Base-by-base conservation (phyloP, 495 filamentous ascomycete genomes). In the Lichina pygmaea region DNA sequence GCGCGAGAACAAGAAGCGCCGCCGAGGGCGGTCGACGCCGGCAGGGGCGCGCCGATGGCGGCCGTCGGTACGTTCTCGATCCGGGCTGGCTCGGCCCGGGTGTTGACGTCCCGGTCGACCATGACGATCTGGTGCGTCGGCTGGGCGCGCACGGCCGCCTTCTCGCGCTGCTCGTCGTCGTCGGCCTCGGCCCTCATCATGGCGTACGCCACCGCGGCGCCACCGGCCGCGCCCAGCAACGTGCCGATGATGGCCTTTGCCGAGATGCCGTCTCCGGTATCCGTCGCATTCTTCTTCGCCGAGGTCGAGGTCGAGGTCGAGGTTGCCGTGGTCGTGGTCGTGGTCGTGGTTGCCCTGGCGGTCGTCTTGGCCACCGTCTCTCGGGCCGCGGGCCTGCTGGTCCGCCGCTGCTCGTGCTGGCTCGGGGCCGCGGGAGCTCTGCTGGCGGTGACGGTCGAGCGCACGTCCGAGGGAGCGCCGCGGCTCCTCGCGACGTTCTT, bases 161-260 rank as follows among this genome's bases (percentile, higher is more conserved):
- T 12, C 16, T 33, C 17, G 11, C 16, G 48, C 44, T 62, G 59
- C 10, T 52, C 16, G 15, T 55, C 53, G 33, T 55, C 65, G 36
- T 63, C 57, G 7, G 60, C 57, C 48, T 75, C 77, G 31, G 65
- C 58, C 50, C 66, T 73, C 46, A 67, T 62, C 62, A 81, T 75
- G 34, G 76, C 73, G 55, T 86, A 86, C 1, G 78, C 76, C 36
- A 84, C 55, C 0, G 75, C 77, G 11, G 77, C 78, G 43, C 78
- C 83, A 3, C 78, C 71, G 8, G 78, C 79, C 13, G 76, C 82
- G 17, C 79, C 83, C 6, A 83, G 70, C 42, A 85, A 67, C 4
- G 77, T 78, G 8, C 81, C 81, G 7, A 89, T 64, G 30, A 91
- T 60, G 2, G 73, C 74, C 30, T 73, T 72, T 7, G 66, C 55